Conservation (phyloP, 768 basidiomycete species). For the Phlegmacium glaucopus region DNA sequence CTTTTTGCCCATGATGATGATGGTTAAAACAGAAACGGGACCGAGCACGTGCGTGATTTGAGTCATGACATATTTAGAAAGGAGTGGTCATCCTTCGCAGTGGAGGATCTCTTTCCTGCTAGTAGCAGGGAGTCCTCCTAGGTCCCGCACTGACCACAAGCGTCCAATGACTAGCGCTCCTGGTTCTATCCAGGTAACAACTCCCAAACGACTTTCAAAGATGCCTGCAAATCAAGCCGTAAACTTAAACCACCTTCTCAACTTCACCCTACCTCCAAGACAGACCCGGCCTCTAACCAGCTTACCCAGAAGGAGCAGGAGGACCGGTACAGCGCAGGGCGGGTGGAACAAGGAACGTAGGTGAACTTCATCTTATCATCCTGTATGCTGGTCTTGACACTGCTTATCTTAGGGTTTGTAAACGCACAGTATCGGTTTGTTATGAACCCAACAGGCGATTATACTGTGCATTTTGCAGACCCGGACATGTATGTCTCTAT, state of each 20-base stretch:
- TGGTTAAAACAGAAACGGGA: conserved; percentile 9
- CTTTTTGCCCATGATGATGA: conserved; percentile 74
- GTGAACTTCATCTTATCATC: conserved; percentile 28
- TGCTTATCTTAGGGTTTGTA: conserved; percentile 66
- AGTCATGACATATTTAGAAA: conserved; percentile 33
- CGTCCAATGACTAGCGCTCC: conserved; percentile 35
- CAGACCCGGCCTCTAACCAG: conserved; percentile 56
- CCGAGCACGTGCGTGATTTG: conserved; percentile 34
- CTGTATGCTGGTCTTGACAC: not conserved
- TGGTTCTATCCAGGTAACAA: conserved; percentile 29
- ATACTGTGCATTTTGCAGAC: conserved; percentile 95
- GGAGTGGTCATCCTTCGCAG: conserved; percentile 22
- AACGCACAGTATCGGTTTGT: conserved; percentile 97
- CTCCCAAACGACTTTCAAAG: conserved; percentile 62
- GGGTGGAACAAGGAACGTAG: conserved; percentile 92
- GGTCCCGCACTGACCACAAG: conserved; percentile 3
- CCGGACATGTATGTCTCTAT: conserved; percentile 81
- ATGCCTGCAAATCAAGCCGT: conserved; percentile 62
- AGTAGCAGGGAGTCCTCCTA: conserved; percentile 46
- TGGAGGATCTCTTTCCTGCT: conserved; percentile 41
- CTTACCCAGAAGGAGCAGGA: conserved; percentile 75
- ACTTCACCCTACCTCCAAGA: conserved; percentile 90
- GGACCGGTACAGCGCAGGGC: conserved; percentile 55
- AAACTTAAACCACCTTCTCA: conserved; percentile 82
- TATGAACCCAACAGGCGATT: conserved; percentile 87